Percentiles rank a stretch among this genome's conserved stretches.
These are phyloP conservation scores for Acacia crassicarpa DNA, from an alignment of 306 rosid genomes.

Conservation along the genomic window DNA sequence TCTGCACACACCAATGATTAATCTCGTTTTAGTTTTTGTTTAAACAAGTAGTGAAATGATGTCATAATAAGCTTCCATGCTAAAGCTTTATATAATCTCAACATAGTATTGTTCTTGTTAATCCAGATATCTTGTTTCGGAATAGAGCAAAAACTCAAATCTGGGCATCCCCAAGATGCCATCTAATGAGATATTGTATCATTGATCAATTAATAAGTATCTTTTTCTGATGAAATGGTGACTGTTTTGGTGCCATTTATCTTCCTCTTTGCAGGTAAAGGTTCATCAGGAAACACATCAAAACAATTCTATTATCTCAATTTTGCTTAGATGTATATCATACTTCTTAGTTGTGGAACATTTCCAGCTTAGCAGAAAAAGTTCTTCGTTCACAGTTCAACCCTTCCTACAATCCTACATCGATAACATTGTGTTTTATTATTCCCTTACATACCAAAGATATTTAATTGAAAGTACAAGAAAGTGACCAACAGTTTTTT, in stretches of 20 bases:
- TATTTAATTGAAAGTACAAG: not conserved
- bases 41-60: not conserved
- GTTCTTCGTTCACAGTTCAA: not conserved
- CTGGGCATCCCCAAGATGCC: not conserved
- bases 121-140: not conserved
- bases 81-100: not conserved
- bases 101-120: not conserved
- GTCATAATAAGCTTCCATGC: not conserved
- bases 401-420: not conserved
- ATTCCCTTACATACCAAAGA: not conserved
- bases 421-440: not conserved
- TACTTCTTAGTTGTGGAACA: not conserved
- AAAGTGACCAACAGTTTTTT: not conserved
- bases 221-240: not conserved
- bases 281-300: not conserved
- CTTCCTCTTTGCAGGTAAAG: not conserved
- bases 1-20: conserved; percentile 47
- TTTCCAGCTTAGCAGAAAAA: not conserved
- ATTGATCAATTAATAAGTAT: not conserved
- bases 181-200: not conserved
- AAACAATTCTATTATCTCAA: not conserved
- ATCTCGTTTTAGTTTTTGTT: not conserved
- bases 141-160: conserved; percentile 1
- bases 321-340: not conserved
- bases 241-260: not conserved